Evolutionary conservation across 2,329 filamentous ascomycete species (phyloP), one percentile per base, ranked within the genome.

Genomic region (Tolypocladium paradoxum): DNA sequence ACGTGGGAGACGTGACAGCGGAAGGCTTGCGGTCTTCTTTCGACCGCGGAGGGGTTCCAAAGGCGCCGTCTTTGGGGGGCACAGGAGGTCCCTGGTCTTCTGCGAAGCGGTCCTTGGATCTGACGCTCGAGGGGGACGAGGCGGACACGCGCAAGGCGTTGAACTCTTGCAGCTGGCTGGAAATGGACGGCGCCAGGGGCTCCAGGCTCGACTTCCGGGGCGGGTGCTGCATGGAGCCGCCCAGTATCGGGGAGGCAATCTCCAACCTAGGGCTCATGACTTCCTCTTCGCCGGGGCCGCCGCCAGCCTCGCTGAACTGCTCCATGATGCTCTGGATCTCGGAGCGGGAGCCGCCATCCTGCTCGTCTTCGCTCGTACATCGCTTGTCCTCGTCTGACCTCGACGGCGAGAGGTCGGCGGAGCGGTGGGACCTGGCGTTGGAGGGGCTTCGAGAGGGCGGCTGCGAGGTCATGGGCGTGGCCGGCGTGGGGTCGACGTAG

Each of bases 291-390:
- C 78, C 85, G 2, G 84, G 86, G 0, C 84, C 88, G 50, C 83
- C 82, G 31, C 82, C 82, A 50, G 82, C 82, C 64, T 88, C 84
- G 60, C 87, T 85, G 62, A 97, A 97, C 70, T 97, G 93, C 57
- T 90, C 89, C 89, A 99, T 97, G 67, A 99, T 97, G 65, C 81
- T 95, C 70, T 96, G 89, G 55, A 99, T 96, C 72, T 99, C 93
- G 6, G 86, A 85, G 55, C 83, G 82, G 1, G 88, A 89, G 50
- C 82, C 83, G 50, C 81, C 80, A 48, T 90, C 84, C 24, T 81
- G 79, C 52, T 82, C 78, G 62, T 83, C 82, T 62, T 84, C 83
- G 60, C 77, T 84, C 36, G 74, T 60, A 52, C 76, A 77, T 55
- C 70, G 71, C 60, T 75, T 79, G 50, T 83, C 81, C 50, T 85